Evolutionary conservation across 768 basidiomycete species (phyloP).

Genomic region (Mycena maculata): DNA sequence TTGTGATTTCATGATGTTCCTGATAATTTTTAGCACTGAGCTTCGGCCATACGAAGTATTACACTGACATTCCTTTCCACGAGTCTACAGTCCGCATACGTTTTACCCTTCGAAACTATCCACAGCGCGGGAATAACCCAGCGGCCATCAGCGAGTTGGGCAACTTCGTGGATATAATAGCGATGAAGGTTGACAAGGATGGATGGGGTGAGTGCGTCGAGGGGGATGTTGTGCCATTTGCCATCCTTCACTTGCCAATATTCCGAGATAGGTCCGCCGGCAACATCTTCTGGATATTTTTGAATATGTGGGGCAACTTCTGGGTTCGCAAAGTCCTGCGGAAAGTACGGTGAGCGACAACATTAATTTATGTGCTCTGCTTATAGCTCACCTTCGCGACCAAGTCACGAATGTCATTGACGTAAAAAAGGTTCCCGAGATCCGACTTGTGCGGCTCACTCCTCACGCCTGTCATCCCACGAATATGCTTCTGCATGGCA

Average conservation of each 20-base stretch:
- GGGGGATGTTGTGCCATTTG: slow-evolving; percentile 37
- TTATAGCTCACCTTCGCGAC: slow-evolving; percentile 18
- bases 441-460: slow-evolving; percentile 21
- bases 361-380: too few relatives aligned
- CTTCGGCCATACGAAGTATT: background rate
- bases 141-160: background rate
- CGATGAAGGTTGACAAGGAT: slow-evolving; percentile 39
- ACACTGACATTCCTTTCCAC: background rate
- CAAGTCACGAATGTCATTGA: slow-evolving; percentile 17
- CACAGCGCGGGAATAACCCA: slow-evolving; percentile 10
- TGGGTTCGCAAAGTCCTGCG: slow-evolving; percentile 49
- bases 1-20: background rate
- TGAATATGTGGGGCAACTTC: slow-evolving; percentile 39
- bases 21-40: background rate
- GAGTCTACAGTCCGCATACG: background rate
- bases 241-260: slow-evolving; percentile 43
- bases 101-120: slow-evolving; percentile 1
- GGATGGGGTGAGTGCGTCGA: slow-evolving; percentile 39
- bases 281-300: slow-evolving; percentile 45
- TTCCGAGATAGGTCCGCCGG: slow-evolving; percentile 42
- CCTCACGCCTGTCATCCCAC: slow-evolving; percentile 20
- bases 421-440: slow-evolving; percentile 22
- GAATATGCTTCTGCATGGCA: slow-evolving; percentile 37
- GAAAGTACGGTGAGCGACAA: background rate
- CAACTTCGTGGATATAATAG: slow-evolving; percentile 32